phyloP scores from a whole-genome alignment of 805 yeast species.

The Lachancea waltii region DNA sequence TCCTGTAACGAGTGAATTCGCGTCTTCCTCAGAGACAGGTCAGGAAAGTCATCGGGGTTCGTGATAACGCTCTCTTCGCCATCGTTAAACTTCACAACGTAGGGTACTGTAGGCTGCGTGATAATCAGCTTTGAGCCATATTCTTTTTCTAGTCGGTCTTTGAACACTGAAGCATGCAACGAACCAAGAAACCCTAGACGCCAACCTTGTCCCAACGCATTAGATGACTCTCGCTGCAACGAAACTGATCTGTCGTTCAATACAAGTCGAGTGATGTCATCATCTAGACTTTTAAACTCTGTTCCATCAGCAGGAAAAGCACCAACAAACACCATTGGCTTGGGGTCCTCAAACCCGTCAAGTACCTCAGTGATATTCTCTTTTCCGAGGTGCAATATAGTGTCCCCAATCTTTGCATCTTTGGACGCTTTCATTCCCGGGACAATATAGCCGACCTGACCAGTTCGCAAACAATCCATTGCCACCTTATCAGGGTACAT shows the following conservation, averaged over 20 bases:
- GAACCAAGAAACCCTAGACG: conserved; percentile 92
- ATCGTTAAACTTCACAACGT: conserved; percentile 60
- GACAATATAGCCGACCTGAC: conserved; percentile 92
- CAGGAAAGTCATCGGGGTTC: conserved; percentile 93
- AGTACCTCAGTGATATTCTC: conserved; percentile 60
- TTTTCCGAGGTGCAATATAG: conserved; percentile 57
- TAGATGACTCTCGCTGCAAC: conserved; percentile 82
- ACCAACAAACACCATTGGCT: conserved; percentile 98
- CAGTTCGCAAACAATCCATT: conserved; percentile 62
- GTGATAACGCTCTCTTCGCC: conserved; percentile 63
- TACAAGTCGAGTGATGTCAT: conserved; percentile 80
- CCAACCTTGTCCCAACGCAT: conserved; percentile 97
- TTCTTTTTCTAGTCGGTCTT: conserved; percentile 85
- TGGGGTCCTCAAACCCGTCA: conserved; percentile 94
- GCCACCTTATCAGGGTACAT: conserved; percentile 86
- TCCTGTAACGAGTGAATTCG: conserved; percentile 52
- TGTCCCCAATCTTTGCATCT: conserved; percentile 90
- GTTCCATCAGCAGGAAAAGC: conserved; percentile 96
- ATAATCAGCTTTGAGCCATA: conserved; percentile 88
- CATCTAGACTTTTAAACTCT: conserved; percentile 84
- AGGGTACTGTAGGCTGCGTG: conserved; percentile 96
- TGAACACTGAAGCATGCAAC: conserved; percentile 89
- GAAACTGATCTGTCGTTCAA: conserved; percentile 90
- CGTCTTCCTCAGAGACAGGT: conserved; percentile 34
- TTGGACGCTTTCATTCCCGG: conserved; percentile 87